A percentile compares a stretch with the other conserved stretches of the same genome.
Evolutionary conservation across 1,284 basidiomycete species (phyloP).

Genomic region (Salmacisia buchloeana): DNA sequence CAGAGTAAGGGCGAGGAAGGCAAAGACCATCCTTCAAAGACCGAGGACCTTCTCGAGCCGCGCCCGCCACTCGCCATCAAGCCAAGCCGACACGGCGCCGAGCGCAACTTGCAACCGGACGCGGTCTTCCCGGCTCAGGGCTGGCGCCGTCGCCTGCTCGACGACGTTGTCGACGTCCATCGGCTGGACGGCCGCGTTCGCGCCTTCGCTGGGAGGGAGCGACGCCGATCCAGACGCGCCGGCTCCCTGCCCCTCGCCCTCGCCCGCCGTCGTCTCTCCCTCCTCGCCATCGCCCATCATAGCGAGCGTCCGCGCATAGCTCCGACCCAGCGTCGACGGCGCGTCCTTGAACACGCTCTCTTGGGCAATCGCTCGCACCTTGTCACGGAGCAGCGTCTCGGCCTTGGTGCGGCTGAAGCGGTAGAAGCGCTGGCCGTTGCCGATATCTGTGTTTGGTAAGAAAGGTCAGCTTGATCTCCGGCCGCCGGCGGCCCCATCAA

Average conservation of each 20-base stretch:
- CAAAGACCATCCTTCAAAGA: too few species aligned
- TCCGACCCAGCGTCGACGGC: conserved; percentile 21
- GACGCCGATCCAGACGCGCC: too few species aligned
- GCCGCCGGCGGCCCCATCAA: background rate
- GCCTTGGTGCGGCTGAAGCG: conserved; percentile 17
- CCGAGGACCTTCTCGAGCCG: background rate
- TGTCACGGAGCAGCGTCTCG: conserved; percentile 17
- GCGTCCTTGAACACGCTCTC: conserved; percentile 17
- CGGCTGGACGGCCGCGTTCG: too few species aligned
- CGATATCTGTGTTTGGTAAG: conserved; percentile 12
- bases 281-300: conserved; percentile 9
- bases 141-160: too few species aligned
- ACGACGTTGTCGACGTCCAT: too few species aligned
- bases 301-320: conserved; percentile 20
- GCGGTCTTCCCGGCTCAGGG: background rate
- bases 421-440: conserved; percentile 20
- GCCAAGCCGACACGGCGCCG: background rate
- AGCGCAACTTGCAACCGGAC: background rate
- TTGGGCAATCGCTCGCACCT: conserved; percentile 10
- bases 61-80: background rate
- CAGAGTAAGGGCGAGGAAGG: too few species aligned
- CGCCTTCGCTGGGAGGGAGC: too few species aligned
- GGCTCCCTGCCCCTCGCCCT: conserved; percentile 18
- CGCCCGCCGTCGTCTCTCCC: conserved; percentile 9
- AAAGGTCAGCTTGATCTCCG: background rate